These are phyloP conservation scores for Periconia macrospinosa DNA, from an alignment of 2,329 filamentous ascomycete species.

Conservation along the genomic window DNA sequence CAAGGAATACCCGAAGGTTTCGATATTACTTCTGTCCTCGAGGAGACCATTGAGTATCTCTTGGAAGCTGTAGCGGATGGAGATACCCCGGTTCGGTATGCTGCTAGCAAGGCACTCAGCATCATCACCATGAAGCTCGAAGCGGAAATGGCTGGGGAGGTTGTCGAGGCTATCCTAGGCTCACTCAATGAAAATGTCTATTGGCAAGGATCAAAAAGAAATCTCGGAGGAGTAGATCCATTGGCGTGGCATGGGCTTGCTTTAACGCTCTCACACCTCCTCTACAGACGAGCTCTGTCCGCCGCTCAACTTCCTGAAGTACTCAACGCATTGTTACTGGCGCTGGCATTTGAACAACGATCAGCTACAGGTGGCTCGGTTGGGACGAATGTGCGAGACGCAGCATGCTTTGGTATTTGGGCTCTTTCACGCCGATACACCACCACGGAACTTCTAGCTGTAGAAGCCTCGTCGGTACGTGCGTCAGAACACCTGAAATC, in stretches of 20 bases:
- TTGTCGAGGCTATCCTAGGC: conserved; percentile 83
- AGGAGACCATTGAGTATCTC: conserved; percentile 80
- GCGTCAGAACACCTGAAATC: conserved; percentile 47
- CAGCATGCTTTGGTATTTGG: conserved; percentile 96
- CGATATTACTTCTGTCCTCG: conserved; percentile 55
- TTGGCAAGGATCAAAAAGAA: conserved; percentile 55
- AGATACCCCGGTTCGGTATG: conserved; percentile 86
- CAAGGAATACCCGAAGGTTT: conserved; percentile 31
- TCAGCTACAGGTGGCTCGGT: conserved; percentile 81
- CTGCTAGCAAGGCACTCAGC: conserved; percentile 90
- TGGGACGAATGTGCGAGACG: conserved; percentile 89
- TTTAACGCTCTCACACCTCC: conserved; percentile 80
- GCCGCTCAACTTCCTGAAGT: conserved; percentile 70
- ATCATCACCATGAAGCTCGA: conserved; percentile 81
- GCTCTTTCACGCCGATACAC: conserved; percentile 84
- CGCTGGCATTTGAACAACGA: conserved; percentile 85
- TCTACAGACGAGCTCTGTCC: conserved; percentile 83
- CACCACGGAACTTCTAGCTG: conserved; percentile 71
- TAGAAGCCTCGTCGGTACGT: conserved; percentile 53
- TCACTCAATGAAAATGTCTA: conserved; percentile 65
- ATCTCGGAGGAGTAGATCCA: conserved; percentile 76
- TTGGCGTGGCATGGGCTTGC: conserved; percentile 91
- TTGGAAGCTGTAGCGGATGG: conserved; percentile 79
- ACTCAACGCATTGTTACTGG: conserved; percentile 74
- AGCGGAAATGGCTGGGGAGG: conserved; percentile 77